Evolutionary conservation across 495 filamentous ascomycete genomes (phyloP), one percentile per base, ranked within the genome.

Genomic region (Trichoderma orchidacearum): DNA sequence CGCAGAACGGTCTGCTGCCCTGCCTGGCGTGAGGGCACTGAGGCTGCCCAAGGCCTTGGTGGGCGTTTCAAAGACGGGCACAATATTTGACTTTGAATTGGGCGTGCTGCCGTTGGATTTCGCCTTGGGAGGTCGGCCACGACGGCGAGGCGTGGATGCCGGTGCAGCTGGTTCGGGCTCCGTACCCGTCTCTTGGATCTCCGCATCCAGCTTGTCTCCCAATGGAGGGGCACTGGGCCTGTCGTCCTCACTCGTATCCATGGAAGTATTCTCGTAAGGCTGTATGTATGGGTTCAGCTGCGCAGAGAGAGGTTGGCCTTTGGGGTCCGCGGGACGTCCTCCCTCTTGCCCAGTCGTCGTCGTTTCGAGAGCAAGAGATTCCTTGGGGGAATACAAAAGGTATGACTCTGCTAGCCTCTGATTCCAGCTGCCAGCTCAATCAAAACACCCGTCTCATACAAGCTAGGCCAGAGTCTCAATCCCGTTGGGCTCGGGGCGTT

Each of bases 1-100:
- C 3, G 90, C 92, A 0, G 90, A 95, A 7, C 84, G 80, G 67
- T 96, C 87, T 21, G 84, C 85, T 62, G 54, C 78, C 79, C 45
- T 75, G 72, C 62, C 77, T 76, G 85, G 80, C 34, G 56, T 57
- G 51, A 53, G 28, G 25, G 29, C 25, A 17, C 5, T 54, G 29
- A 48, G 30, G 17, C n/a, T n/a, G n/a, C 21, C 36, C 21, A 36
- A 13, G 18, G 18, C 23, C 15, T 32, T 55, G 4, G 30, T 18
- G 21, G 53, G 53, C 1, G 53, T 55, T 36, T 17, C 23, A n/a
- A 34, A 34, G 1, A 27, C 53, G 1, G 53, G 41, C 3, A 48
- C 41, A 5, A 48, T 9, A n/a, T 30, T 31, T 25, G 53, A 18
- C 17, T 55, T 55, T 7, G 53, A 21, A 18, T 30, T 55, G 17